phyloP scores from a whole-genome alignment of 2,329 filamentous ascomycete genomes.

The Fusarium sp. region DNA sequence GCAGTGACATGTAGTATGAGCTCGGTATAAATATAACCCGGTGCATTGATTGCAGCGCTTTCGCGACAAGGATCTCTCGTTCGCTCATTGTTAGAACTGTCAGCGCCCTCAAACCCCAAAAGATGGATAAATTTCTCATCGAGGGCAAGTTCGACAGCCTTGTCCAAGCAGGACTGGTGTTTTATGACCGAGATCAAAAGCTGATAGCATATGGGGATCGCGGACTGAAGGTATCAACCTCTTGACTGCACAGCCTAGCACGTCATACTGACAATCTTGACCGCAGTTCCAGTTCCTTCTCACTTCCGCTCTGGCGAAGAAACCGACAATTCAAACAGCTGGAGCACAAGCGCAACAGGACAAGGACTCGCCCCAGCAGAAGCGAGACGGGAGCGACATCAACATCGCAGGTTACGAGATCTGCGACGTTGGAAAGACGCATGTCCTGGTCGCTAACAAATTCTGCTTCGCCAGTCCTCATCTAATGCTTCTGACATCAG shows the following conservation, averaged over 20 bases:
- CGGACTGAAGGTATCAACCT: not conserved
- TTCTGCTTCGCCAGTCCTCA: not conserved
- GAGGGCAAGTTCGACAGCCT: not conserved
- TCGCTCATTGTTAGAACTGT: not conserved
- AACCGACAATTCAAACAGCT: not conserved
- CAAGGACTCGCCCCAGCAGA: accelerated
- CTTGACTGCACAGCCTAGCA: accelerated
- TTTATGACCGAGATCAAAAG: not conserved
- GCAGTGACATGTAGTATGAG: accelerated
- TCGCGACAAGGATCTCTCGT: not conserved
- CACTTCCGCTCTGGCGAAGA: not conserved
- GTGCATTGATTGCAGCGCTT: not conserved
- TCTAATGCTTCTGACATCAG: not conserved
- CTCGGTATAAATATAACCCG: not conserved
- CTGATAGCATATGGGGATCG: not conserved
- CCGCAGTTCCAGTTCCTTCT: not conserved
- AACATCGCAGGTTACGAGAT: not conserved
- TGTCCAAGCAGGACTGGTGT: not conserved
- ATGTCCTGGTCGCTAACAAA: not conserved
- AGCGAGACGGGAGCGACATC: not conserved
- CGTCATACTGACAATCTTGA: not conserved
- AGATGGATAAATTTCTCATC: not conserved
- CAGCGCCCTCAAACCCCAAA: no score
- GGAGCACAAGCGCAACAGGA: accelerated
- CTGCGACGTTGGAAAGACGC: not conserved